Percentiles rank a stretch among this genome's conserved stretches.
These are phyloP conservation scores for Paspalum vaginatum DNA, from an alignment of 176 grass and related monocot genomes.

Conservation along the genomic window DNA sequence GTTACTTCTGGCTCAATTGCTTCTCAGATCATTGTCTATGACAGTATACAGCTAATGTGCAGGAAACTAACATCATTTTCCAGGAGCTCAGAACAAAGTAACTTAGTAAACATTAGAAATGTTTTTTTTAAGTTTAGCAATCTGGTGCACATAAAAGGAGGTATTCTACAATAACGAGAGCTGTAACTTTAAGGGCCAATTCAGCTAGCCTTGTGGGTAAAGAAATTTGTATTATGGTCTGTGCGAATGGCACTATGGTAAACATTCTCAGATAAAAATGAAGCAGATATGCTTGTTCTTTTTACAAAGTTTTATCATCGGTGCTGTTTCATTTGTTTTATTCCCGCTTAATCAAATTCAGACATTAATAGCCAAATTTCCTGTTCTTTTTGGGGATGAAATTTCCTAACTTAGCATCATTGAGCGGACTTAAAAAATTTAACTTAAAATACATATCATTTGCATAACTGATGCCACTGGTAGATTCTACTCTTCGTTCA, in stretches of 20 bases:
- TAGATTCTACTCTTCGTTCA: neutral
- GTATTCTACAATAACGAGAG: neutral
- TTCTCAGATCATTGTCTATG: neutral
- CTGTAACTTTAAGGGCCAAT: neutral
- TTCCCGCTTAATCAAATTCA: constrained; percentile 5
- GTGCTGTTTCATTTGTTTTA: constrained; percentile 11
- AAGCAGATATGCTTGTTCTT: constrained; percentile 2
- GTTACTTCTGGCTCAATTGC: neutral
- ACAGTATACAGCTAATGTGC: neutral
- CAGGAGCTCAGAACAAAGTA: neutral
- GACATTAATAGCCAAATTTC: neutral
- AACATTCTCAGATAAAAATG: constrained; percentile 19
- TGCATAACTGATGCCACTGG: constrained; percentile 8
- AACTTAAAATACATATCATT: neutral
- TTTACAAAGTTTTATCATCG: constrained; percentile 9
- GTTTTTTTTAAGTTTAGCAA: neutral
- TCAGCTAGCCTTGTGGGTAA: neutral
- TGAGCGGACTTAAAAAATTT: neutral
- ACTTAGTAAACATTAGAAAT: neutral
- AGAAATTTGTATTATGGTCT: neutral
- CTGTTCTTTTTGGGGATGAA: constrained; percentile 9
- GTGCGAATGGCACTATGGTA: neutral
- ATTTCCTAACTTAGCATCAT: constrained; percentile 10
- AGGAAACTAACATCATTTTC: neutral
- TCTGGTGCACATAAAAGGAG: constrained; percentile 7